A percentile compares a stretch with the other conserved stretches of the same genome.
Conservation (phyloP, 768 basidiomycete species). For the Pleurotus giganteus region DNA sequence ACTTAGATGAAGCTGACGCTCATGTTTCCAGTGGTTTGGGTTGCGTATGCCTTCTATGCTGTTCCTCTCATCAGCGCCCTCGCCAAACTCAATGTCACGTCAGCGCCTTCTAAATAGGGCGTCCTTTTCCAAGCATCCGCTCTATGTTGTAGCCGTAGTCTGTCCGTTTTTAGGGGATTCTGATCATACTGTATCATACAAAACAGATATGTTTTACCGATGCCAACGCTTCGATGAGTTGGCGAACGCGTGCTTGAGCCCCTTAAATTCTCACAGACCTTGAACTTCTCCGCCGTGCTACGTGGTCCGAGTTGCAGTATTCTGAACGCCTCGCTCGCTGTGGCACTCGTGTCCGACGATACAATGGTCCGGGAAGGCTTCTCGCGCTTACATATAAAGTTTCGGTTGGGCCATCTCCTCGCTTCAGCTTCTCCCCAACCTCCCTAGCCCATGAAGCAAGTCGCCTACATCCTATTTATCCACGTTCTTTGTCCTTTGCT, state of each 20-base stretch:
- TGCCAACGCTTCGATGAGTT: no score
- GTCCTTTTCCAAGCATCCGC: background rate
- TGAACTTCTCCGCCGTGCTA: no score
- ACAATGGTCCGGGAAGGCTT: no score
- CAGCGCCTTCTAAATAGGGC: slow-evolving; percentile 31
- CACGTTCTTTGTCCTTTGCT: background rate
- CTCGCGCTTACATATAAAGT: no score
- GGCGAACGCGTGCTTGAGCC: no score
- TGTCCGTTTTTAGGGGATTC: no score
- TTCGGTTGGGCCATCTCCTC: no score
- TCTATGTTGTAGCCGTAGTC: background rate
- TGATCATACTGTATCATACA: background rate
- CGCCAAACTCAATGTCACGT: slow-evolving; percentile 62
- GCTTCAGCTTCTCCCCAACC: background rate
- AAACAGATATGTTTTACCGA: no score
- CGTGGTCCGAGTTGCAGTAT: no score
- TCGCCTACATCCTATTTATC: background rate
- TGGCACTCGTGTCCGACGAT: no score
- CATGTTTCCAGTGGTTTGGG: slow-evolving; percentile 63
- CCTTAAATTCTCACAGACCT: no score
- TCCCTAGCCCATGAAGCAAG: background rate
- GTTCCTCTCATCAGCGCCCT: slow-evolving; percentile 69
- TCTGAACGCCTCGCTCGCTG: no score
- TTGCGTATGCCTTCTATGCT: slow-evolving; percentile 72
- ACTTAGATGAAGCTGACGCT: background rate